Conservation (phyloP, 164 flowering plant genomes). For the Echeveria elegans region DNA sequence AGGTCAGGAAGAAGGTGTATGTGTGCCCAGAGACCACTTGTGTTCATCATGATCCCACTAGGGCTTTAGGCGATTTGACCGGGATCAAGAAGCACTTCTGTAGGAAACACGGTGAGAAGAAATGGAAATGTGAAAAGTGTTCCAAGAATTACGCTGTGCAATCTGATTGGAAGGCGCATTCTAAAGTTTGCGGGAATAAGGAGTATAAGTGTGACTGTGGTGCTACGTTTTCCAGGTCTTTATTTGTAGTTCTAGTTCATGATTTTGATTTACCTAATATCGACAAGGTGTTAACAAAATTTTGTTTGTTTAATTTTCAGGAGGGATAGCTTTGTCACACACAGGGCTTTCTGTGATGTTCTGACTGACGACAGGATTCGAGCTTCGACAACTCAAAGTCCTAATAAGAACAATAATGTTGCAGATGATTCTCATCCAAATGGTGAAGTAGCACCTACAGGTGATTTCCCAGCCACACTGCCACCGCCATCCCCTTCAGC, state of each 20-base stretch:
- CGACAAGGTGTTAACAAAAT: background rate
- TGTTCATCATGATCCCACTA: constrained; percentile 8
- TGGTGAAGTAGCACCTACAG: background rate
- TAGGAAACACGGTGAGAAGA: constrained; percentile 10
- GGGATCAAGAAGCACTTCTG: constrained; percentile 10
- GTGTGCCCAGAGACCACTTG: constrained; percentile 4
- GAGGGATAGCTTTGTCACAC: constrained; percentile 10
- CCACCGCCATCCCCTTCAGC: constrained; percentile 3
- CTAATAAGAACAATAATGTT: background rate
- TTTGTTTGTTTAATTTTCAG: background rate
- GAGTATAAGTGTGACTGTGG: constrained; percentile 10
- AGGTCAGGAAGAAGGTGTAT: constrained; percentile 15
- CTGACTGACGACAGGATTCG: constrained; percentile 6
- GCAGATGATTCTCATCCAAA: background rate
- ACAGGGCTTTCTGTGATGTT: constrained; percentile 10
- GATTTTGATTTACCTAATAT: background rate
- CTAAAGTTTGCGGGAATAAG: constrained; percentile 7
- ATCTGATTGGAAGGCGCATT: constrained; percentile 11
- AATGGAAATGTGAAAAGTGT: constrained; percentile 11
- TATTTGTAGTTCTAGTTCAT: background rate
- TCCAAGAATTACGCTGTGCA: constrained; percentile 8
- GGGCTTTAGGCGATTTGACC: constrained; percentile 10
- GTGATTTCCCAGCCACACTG: background rate
- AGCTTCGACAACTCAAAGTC: constrained; percentile 4
- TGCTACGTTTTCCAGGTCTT: constrained; percentile 7